phyloP scores from a whole-genome alignment of 1,284 basidiomycete species.

The Rhizopogon parksii region DNA sequence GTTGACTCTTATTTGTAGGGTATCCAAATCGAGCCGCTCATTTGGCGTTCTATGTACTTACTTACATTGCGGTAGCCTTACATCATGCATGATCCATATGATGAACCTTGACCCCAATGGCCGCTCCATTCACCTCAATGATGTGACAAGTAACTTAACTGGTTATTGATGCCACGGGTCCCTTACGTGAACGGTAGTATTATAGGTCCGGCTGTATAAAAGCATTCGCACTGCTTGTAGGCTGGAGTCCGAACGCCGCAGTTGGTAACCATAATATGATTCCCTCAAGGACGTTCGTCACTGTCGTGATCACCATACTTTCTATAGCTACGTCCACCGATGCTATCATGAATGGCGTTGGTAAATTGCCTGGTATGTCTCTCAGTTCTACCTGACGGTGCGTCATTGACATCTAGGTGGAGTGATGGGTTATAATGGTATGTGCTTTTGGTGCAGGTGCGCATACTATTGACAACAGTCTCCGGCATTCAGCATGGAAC shows the following conservation, averaged over 20 bases:
- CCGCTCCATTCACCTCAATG: no score
- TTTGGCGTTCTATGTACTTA: no score
- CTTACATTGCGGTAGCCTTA: no score
- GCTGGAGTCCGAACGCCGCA: not conserved
- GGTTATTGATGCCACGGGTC: not conserved
- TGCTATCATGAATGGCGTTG: constrained; percentile 26
- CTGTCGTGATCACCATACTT: constrained; percentile 11
- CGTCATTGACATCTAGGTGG: constrained; percentile 9
- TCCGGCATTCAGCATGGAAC: constrained; percentile 20
- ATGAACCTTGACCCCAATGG: no score
- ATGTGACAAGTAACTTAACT: not conserved
- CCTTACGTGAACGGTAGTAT: not conserved
- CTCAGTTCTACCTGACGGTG: not conserved
- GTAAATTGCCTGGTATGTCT: constrained; percentile 24
- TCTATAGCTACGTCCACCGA: constrained; percentile 10
- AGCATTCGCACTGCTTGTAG: not conserved
- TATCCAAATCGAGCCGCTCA: not conserved
- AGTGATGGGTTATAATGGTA: constrained; percentile 30
- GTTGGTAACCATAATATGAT: constrained; percentile 10
- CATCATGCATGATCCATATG: no score
- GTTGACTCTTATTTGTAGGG: constrained; percentile 3
- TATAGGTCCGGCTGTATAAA: not conserved
- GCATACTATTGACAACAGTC: not conserved
- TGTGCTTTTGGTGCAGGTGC: constrained; percentile 3
- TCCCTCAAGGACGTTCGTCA: constrained; percentile 4